Conservation (phyloP, 345 rosid genomes). For the Anacardium occidentale region DNA sequence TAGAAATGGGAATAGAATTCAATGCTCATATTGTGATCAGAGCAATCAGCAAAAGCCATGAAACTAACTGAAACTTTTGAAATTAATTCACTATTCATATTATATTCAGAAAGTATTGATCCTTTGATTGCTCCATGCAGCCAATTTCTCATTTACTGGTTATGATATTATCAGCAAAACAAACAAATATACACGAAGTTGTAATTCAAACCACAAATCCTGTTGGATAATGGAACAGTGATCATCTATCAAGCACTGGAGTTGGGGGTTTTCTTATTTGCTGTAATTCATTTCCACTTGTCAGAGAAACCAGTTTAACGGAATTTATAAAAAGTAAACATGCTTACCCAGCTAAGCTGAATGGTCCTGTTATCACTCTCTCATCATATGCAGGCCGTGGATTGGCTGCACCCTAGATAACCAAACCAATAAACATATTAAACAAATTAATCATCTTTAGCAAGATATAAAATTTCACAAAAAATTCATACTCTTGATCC, state of each 20-base stretch:
- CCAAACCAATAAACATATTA: not conserved
- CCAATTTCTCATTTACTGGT: not conserved
- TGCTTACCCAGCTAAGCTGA: slow-evolving; percentile 20
- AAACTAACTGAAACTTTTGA: not conserved
- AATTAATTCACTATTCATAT: not conserved
- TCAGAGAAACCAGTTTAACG: not conserved
- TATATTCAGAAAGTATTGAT: not conserved
- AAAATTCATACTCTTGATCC: not conserved
- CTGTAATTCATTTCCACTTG: not conserved
- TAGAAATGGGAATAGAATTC: not conserved
- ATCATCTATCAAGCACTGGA: not conserved
- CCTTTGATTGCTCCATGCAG: not conserved
- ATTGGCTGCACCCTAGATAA: slow-evolving; percentile 10
- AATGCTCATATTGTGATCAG: not conserved
- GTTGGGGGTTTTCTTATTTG: not conserved
- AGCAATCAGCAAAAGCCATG: not conserved
- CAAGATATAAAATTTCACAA: not conserved
- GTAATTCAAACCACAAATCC: not conserved
- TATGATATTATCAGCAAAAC: not conserved
- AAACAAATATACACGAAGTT: not conserved
- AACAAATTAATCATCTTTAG: not conserved
- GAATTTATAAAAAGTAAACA: not conserved
- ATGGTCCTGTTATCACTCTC: not conserved
- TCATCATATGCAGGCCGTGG: slow-evolving; percentile 15
- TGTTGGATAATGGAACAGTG: slow-evolving; percentile 6